Conservation (phyloP, 2,329 filamentous ascomycete species). For the Ilyonectria robusta region DNA sequence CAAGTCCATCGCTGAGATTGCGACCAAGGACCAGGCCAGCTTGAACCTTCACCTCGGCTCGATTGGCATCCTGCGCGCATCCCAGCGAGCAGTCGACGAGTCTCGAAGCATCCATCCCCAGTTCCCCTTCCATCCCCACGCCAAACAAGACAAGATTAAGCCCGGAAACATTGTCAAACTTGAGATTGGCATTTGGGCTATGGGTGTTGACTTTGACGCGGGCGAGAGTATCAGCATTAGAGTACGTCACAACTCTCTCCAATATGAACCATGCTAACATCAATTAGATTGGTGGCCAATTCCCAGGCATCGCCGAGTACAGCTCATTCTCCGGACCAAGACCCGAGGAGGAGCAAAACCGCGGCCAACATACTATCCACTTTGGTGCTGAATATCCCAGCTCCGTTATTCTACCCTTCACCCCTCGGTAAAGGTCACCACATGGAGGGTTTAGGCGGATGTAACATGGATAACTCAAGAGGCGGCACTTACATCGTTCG, state of each 20-base stretch:
- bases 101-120: conserved; percentile 50
- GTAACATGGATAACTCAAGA: not conserved
- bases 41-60: conserved; percentile 59
- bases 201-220: conserved; percentile 60
- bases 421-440: conserved; percentile 1
- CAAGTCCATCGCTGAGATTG: conserved; percentile 46
- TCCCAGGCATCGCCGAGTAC: conserved; percentile 16
- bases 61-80: conserved; percentile 60
- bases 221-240: conserved; percentile 26
- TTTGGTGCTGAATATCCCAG: conserved; percentile 37
- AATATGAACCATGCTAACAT: conserved; percentile 5
- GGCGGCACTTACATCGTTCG: conserved; percentile 1
- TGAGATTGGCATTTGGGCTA: conserved; percentile 64
- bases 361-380: conserved; percentile 31
- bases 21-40: conserved; percentile 54
- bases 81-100: conserved; percentile 56
- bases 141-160: conserved; percentile 56
- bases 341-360: conserved; percentile 23
- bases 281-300: conserved; percentile 18
- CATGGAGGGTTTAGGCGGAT: not conserved
- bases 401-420: conserved; percentile 38
- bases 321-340: conserved; percentile 19
- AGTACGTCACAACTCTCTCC: not conserved
- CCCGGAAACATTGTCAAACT: conserved; percentile 59
- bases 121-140: conserved; percentile 56